Conservation (phyloP, 1,139 yeast species). For the Scheffersomyces stambukii region DNA sequence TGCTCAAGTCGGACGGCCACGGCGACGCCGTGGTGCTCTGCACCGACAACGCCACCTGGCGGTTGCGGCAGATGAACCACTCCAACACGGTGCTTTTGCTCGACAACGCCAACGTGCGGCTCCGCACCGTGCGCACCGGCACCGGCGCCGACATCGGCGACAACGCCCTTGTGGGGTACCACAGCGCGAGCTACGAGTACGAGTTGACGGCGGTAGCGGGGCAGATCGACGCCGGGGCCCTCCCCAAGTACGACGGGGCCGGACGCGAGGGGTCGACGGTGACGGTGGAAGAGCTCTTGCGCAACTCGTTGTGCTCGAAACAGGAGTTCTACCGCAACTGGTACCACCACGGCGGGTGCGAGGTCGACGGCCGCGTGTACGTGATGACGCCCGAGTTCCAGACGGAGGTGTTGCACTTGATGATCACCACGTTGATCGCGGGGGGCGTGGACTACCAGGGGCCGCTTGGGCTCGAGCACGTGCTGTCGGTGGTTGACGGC, state of each 20-base stretch:
- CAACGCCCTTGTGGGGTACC: conserved; percentile 32
- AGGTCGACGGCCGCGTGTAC: conserved; percentile 32
- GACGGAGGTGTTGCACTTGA: conserved; percentile 32
- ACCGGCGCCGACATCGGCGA: too few species aligned
- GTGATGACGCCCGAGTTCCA: conserved; percentile 19
- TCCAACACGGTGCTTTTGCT: conserved; percentile 72
- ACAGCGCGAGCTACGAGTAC: conserved; percentile 45
- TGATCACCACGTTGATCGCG: conserved; percentile 51
- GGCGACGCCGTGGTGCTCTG: conserved; percentile 57
- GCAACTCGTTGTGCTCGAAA: conserved; percentile 53
- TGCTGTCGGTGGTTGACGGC: background rate
- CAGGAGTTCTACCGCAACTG: conserved; percentile 51
- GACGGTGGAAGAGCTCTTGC: conserved; percentile 32
- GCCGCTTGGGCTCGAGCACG: too few species aligned
- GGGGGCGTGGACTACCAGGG: conserved; percentile 32
- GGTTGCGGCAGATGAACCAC: conserved; percentile 75
- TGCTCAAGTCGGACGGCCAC: conserved; percentile 44
- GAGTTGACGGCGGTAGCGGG: conserved; percentile 43
- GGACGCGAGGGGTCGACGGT: background rate
- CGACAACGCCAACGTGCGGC: conserved; percentile 21
- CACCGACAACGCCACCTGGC: conserved; percentile 55
- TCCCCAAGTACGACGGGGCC: conserved; percentile 42
- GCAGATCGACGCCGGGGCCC: conserved; percentile 31
- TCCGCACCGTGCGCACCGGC: too few species aligned
- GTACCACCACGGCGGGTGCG: conserved; percentile 56